A percentile compares a stretch with the other conserved stretches of the same genome.
Evolutionary conservation across 495 filamentous ascomycete genomes (phyloP).

Genomic region (Penicillium maclennaniae): DNA sequence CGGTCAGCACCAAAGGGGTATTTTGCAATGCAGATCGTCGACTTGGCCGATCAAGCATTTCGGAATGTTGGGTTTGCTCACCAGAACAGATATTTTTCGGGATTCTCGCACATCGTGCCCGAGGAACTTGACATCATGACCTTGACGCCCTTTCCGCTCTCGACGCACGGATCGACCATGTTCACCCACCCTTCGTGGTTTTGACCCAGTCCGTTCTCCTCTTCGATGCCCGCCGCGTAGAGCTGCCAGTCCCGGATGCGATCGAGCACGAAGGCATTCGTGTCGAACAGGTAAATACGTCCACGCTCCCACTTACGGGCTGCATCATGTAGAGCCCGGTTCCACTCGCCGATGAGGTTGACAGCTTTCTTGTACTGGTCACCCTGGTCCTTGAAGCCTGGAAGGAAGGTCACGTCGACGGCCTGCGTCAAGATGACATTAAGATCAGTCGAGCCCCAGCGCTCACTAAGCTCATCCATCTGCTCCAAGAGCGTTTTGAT

Average conservation of each 20-base stretch:
- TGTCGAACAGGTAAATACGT: slow-evolving; percentile 47
- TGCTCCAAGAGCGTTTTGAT: slow-evolving; percentile 45
- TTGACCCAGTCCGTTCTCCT: slow-evolving; percentile 40
- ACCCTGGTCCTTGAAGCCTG: slow-evolving; percentile 33
- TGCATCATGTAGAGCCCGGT: slow-evolving; percentile 37
- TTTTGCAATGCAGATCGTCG: slow-evolving; percentile 5
- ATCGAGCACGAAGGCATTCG: slow-evolving; percentile 47
- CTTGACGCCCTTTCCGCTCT: slow-evolving; percentile 24
- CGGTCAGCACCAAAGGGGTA: slow-evolving; percentile 6
- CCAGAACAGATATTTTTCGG: slow-evolving; percentile 52
- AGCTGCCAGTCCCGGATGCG: slow-evolving; percentile 46
- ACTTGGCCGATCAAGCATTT: background rate
- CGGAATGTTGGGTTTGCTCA: slow-evolving; percentile 20
- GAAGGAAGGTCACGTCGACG: slow-evolving; percentile 50
- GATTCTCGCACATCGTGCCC: slow-evolving; percentile 36
- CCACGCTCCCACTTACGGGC: slow-evolving; percentile 41
- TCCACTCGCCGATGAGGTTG: slow-evolving; percentile 42
- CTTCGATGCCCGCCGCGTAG: slow-evolving; percentile 39
- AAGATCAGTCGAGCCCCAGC: slow-evolving; percentile 36
- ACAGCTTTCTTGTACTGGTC: slow-evolving; percentile 41
- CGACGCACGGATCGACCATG: slow-evolving; percentile 34
- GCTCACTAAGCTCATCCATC: slow-evolving; percentile 33
- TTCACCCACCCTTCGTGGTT: slow-evolving; percentile 40
- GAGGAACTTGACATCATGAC: slow-evolving; percentile 34
- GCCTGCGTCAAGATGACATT: slow-evolving; percentile 48